A percentile compares a stretch with the other conserved stretches of the same genome.
Conservation (phyloP, 805 yeast genomes). For the Saccharomycopsis olivae region DNA sequence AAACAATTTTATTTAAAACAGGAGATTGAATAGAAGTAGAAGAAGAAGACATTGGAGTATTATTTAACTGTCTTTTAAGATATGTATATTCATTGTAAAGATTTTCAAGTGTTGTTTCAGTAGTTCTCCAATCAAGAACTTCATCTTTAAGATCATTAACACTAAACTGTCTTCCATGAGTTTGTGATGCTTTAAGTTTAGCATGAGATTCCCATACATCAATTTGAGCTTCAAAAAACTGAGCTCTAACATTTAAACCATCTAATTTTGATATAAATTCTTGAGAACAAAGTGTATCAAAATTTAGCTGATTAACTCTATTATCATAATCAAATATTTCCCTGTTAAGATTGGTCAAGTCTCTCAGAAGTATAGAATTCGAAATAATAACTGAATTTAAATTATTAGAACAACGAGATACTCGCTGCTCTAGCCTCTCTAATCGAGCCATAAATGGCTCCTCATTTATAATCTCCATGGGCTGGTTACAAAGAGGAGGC, state of each 20-base stretch:
- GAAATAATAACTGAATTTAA: constrained; percentile 9
- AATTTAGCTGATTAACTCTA: constrained; percentile 19
- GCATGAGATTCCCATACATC: constrained; percentile 21
- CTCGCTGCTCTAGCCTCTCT: constrained; percentile 8
- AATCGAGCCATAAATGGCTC: constrained; percentile 2
- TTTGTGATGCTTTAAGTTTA: constrained; percentile 9
- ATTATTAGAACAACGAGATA: constrained; percentile 7
- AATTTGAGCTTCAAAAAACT: constrained; percentile 24
- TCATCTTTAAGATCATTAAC: constrained; percentile 23
- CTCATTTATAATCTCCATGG: too few relatives aligned
- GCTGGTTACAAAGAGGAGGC: too few relatives aligned
- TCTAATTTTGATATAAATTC: constrained; percentile 23
- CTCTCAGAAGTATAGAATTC: constrained; percentile 13
- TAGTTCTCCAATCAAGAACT: constrained; percentile 34
- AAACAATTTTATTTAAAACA: background rate
- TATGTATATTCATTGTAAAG: constrained; percentile 31
- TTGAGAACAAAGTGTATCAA: constrained; percentile 23
- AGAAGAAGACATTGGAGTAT: background rate
- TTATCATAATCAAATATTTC: constrained; percentile 19
- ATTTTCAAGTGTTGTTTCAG: constrained; percentile 36
- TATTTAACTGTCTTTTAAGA: constrained; percentile 19
- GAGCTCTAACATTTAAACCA: constrained; percentile 22
- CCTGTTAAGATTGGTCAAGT: constrained; percentile 12
- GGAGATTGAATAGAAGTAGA: background rate
- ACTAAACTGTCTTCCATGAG: constrained; percentile 17